Conservation (phyloP, 225 moss, liverwort and hornwort species). For the Bryum argenteum region DNA sequence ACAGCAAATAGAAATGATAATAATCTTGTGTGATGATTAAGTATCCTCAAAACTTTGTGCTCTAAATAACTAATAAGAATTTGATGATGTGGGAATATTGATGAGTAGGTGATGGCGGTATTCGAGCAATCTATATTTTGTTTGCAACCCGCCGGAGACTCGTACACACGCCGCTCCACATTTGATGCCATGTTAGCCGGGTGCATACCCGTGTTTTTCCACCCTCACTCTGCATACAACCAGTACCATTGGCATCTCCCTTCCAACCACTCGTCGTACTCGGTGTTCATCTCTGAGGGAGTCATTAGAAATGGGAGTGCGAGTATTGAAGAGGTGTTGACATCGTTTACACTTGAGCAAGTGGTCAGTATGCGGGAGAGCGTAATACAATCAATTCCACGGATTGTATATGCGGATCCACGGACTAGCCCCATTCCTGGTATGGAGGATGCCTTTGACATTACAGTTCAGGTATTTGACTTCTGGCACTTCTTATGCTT, state of each 20-base stretch:
- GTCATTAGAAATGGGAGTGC: slow-evolving; percentile 37
- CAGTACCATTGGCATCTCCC: slow-evolving; percentile 90
- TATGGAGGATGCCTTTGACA: slow-evolving; percentile 70
- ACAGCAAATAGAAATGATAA: no score
- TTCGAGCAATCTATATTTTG: slow-evolving; percentile 80
- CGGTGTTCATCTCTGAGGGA: slow-evolving; percentile 60
- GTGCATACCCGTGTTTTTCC: slow-evolving; percentile 94
- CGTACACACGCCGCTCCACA: slow-evolving; percentile 72
- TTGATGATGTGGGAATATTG: neutral
- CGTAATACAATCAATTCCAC: slow-evolving; percentile 67
- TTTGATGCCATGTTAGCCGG: slow-evolving; percentile 92
- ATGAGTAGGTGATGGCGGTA: slow-evolving; percentile 58
- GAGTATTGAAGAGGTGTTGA: slow-evolving; percentile 54
- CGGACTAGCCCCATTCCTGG: slow-evolving; percentile 35
- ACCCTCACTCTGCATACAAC: slow-evolving; percentile 62
- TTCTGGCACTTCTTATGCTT: neutral
- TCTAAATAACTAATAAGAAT: neutral
- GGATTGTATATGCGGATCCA: slow-evolving; percentile 64
- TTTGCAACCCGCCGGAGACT: slow-evolving; percentile 86
- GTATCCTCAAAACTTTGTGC: no score
- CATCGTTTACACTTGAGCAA: slow-evolving; percentile 39
- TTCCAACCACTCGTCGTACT: slow-evolving; percentile 54
- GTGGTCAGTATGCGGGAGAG: slow-evolving; percentile 65
- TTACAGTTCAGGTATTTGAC: slow-evolving; percentile 48
- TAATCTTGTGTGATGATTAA: no score